Evolutionary conservation across 345 rosid species (phyloP).

Genomic region (Lagerstroemia speciosa): DNA sequence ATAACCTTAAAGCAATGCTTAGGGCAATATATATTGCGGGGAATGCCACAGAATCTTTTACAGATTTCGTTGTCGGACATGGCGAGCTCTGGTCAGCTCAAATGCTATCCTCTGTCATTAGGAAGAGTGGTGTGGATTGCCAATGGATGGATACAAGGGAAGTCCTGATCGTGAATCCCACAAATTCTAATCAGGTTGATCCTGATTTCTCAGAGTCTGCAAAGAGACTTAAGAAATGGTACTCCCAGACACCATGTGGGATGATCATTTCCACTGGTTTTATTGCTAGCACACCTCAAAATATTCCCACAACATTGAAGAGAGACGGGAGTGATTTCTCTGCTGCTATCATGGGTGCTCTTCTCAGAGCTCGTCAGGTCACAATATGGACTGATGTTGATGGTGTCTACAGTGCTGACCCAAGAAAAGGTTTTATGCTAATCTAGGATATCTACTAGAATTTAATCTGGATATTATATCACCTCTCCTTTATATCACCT

Average conservation of each 20-base stretch:
- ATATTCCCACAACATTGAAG: conserved; percentile 94
- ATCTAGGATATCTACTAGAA: neutral
- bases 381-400: conserved; percentile 99
- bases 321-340: conserved; percentile 99
- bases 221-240: conserved; percentile 76
- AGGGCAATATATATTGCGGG: conserved; percentile 97
- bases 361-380: conserved; percentile 69
- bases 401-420: conserved; percentile 98
- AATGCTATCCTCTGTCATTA: conserved; percentile 65
- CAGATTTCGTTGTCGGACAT: conserved; percentile 93
- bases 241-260: conserved; percentile 47
- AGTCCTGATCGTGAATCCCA: conserved; percentile 81
- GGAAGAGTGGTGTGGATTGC: conserved; percentile 79
- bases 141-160: conserved; percentile 99
- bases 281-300: conserved; percentile 92
- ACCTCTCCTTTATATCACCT: neutral
- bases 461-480: neutral
- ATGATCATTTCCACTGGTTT: conserved; percentile 88
- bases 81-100: conserved; percentile 99
- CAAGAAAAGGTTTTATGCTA: conserved; percentile 67
- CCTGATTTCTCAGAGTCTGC: conserved; percentile 80
- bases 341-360: conserved; percentile 93
- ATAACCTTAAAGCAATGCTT: conserved; percentile 92
- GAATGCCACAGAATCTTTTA: conserved; percentile 89
- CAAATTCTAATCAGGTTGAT: conserved; percentile 87